Evolutionary conservation across 2,329 filamentous ascomycete genomes (phyloP).

Genomic region (Phyllosticta citriasiana): DNA sequence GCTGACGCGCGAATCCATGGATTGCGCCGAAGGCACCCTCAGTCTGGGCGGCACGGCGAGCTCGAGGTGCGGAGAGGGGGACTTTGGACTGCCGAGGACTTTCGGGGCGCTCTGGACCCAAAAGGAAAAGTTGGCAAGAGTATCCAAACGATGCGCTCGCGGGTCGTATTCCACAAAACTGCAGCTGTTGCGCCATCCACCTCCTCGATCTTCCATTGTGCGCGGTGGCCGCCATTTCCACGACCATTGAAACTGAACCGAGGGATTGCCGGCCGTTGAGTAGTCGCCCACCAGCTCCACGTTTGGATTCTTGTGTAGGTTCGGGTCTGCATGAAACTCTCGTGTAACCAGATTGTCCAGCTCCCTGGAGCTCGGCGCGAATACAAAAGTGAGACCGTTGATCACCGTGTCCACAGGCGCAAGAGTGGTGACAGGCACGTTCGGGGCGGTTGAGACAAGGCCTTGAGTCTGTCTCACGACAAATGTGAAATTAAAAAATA

Average conservation of each 20-base stretch:
- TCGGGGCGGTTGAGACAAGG: conserved; percentile 30
- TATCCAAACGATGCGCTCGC: conserved; percentile 77
- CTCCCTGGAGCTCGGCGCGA: conserved; percentile 74
- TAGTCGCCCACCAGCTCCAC: conserved; percentile 93
- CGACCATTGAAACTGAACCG: conserved; percentile 84
- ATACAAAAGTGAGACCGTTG: conserved; percentile 84
- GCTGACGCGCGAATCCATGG: conserved; percentile 72
- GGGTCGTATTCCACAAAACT: conserved; percentile 98
- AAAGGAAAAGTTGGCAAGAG: conserved; percentile 85
- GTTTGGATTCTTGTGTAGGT: conserved; percentile 93
- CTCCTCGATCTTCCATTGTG: conserved; percentile 65
- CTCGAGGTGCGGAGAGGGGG: conserved; percentile 61
- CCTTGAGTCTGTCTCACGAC: conserved; percentile 52
- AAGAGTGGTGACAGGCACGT: conserved; percentile 13
- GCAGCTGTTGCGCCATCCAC: conserved; percentile 92
- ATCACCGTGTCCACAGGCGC: conserved; percentile 58
- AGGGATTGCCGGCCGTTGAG: conserved; percentile 69
- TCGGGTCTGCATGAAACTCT: conserved; percentile 94
- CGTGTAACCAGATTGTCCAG: conserved; percentile 88
- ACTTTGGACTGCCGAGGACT: conserved; percentile 28
- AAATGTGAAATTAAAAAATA: conserved; percentile 89
- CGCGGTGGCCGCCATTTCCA: conserved; percentile 97
- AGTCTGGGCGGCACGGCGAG: conserved; percentile 64
- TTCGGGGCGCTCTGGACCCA: conserved; percentile 69
- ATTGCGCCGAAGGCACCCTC: conserved; percentile 77